These are phyloP conservation scores for Hypoxylon subgilvum DNA, from an alignment of 495 filamentous ascomycete genomes.

Conservation along the genomic window DNA sequence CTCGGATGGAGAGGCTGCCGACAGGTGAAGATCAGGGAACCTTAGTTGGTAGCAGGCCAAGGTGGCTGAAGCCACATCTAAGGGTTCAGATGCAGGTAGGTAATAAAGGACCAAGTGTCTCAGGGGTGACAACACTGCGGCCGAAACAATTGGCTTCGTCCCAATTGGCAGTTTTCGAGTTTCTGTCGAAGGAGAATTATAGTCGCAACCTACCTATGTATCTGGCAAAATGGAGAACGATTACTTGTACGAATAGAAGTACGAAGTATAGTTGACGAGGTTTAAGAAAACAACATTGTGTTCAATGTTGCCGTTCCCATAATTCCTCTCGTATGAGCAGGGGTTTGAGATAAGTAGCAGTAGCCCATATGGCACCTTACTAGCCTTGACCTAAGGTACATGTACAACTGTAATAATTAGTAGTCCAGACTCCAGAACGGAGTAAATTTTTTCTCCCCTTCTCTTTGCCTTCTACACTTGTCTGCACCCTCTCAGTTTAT, in stretches of 20 bases:
- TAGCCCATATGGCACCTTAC: constrained; percentile 29
- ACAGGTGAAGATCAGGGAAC: constrained; percentile 23
- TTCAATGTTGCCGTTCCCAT: constrained; percentile 33
- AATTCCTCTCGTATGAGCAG: constrained; percentile 25
- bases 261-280: constrained; percentile 17
- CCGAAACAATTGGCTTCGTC: constrained; percentile 26
- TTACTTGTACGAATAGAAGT: constrained; percentile 5
- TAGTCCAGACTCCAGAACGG: constrained; percentile 28
- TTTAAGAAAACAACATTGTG: constrained; percentile 35
- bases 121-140: constrained; percentile 22
- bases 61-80: constrained; percentile 36
- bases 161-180: neutral
- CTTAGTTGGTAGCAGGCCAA: constrained; percentile 12
- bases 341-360: constrained; percentile 30
- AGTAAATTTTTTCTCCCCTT: constrained; percentile 23
- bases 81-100: constrained; percentile 8
- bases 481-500: neutral
- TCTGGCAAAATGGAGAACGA: constrained; percentile 4
- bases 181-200: constrained; percentile 13
- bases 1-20: constrained; percentile 28
- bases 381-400: too few relatives aligned
- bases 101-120: constrained; percentile 34
- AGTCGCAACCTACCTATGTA: constrained; percentile 1
- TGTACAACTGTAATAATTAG: too few relatives aligned
- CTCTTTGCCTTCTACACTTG: neutral